Conservation (phyloP, 2,329 filamentous ascomycete species). For the Diplodia seriata region DNA sequence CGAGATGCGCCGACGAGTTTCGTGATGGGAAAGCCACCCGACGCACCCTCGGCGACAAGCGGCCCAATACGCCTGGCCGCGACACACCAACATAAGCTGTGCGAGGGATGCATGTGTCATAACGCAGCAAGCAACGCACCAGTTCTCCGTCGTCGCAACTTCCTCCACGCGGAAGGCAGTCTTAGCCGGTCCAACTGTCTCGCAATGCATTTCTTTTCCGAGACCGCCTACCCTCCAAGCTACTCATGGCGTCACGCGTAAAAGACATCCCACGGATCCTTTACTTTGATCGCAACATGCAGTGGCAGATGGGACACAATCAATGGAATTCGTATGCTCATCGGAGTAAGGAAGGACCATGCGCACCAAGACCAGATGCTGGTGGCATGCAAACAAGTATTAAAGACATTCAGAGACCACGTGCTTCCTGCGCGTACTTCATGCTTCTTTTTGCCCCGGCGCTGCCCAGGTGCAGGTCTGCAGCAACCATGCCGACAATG, state of each 20-base stretch:
- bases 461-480: conserved; percentile 30
- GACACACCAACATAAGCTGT: conserved; percentile 23
- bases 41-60: conserved; percentile 1
- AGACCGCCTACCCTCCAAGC: not conserved
- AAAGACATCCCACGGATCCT: not conserved
- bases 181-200: not conserved
- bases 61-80: conserved; percentile 8
- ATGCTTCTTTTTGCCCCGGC: conserved; percentile 28
- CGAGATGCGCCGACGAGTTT: not conserved
- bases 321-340: conserved; percentile 1
- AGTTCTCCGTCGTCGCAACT: not conserved
- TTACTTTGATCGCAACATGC: not conserved
- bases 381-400: not conserved
- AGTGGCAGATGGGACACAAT: not conserved
- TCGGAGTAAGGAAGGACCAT: not conserved
- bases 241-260: not conserved
- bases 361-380: not conserved
- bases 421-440: not conserved
- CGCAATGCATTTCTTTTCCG: not conserved
- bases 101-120: conserved; percentile 23
- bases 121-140: conserved; percentile 16
- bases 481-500: conserved; percentile 27
- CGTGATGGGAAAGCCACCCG: conserved; percentile 14
- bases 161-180: not conserved
- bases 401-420: conserved; percentile 1